phyloP scores from a whole-genome alignment of 768 basidiomycete species.

The Heimioporus sp. region DNA sequence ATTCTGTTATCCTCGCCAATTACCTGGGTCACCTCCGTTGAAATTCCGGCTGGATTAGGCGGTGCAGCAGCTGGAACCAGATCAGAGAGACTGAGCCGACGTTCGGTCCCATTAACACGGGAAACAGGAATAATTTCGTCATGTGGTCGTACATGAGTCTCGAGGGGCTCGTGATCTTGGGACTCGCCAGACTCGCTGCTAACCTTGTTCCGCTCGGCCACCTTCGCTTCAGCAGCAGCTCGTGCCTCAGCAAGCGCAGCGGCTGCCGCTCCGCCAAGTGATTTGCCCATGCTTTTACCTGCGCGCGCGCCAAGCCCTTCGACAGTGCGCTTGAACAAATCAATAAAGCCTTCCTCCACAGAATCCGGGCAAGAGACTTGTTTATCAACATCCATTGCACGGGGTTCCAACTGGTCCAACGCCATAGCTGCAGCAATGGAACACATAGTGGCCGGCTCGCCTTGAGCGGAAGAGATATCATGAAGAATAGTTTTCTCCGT shows the following conservation, averaged over 20 bases:
- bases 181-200: constrained; percentile 29
- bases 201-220: constrained; percentile 61
- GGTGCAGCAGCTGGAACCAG: constrained; percentile 43
- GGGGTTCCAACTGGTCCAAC: constrained; percentile 16
- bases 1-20: constrained; percentile 4
- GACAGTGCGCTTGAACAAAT: constrained; percentile 68
- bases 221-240: constrained; percentile 63
- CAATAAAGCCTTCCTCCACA: constrained; percentile 50
- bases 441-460: not conserved
- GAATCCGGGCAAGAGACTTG: constrained; percentile 8
- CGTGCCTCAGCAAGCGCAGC: constrained; percentile 64
- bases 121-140: not conserved
- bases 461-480: constrained; percentile 2
- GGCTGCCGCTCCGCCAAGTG: constrained; percentile 51
- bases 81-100: constrained; percentile 59
- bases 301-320: constrained; percentile 60
- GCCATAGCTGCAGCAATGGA: not conserved
- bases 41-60: constrained; percentile 12
- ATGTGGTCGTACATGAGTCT: constrained; percentile 1
- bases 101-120: constrained; percentile 17
- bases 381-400: constrained; percentile 23
- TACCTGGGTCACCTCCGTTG: constrained; percentile 15
- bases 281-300: constrained; percentile 60
- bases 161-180: constrained; percentile 22
- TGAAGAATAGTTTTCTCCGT: constrained; percentile 6